Conservation (phyloP, 192 early-diverging fungal genomes). For the Backusella psychrophila region DNA sequence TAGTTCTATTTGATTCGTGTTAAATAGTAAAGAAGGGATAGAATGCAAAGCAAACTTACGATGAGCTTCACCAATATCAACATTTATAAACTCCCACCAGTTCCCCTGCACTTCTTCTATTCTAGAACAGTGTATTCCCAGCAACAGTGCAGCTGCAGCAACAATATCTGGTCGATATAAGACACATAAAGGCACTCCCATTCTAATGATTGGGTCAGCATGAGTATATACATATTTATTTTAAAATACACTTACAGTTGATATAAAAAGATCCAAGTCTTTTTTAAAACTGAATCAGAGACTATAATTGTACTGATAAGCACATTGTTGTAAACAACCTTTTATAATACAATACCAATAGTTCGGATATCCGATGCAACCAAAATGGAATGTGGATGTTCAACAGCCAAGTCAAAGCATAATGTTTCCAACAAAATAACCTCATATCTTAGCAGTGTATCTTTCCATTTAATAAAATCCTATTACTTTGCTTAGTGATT, state of each 20-base stretch:
- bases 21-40: neutral
- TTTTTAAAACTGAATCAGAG: conserved; percentile 31
- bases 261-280: conserved; percentile 53
- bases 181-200: conserved; percentile 47
- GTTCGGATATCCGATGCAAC: conserved; percentile 35
- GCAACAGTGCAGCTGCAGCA: conserved; percentile 43
- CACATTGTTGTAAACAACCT: neutral
- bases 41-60: conserved; percentile 14
- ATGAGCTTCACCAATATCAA: conserved; percentile 30
- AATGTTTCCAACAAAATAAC: conserved; percentile 59
- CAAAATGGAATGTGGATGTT: conserved; percentile 59
- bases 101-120: neutral
- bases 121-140: conserved; percentile 28
- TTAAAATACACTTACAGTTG: conserved; percentile 34
- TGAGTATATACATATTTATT: neutral
- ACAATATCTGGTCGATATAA: conserved; percentile 41
- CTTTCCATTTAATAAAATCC: conserved; percentile 58
- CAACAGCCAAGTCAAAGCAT: conserved; percentile 68
- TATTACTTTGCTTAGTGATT: conserved; percentile 10
- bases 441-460: conserved; percentile 54
- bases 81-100: conserved; percentile 15
- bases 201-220: neutral
- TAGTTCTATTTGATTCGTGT: neutral
- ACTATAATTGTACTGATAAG: conserved; percentile 3
- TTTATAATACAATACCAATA: conserved; percentile 13